Evolutionary conservation across 495 filamentous ascomycete species (phyloP).

Genomic region (Thozetella sp.): DNA sequence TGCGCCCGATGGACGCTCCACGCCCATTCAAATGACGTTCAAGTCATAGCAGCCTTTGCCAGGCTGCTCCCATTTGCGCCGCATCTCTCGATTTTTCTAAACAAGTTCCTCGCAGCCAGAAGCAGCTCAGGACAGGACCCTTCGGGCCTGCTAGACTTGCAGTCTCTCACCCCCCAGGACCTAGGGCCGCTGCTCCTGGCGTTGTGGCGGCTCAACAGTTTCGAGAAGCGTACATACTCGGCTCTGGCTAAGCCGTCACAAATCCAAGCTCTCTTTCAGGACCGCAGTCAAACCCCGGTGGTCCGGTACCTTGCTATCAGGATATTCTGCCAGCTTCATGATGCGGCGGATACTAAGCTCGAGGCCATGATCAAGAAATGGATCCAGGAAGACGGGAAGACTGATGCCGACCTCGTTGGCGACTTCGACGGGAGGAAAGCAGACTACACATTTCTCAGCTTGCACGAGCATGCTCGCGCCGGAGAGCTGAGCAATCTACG

Average conservation of each 20-base stretch:
- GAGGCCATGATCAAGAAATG: slow-evolving; percentile 69
- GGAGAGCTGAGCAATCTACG: slow-evolving; percentile 38
- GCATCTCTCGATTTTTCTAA: slow-evolving; percentile 59
- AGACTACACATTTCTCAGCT: slow-evolving; percentile 81
- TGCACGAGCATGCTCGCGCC: slow-evolving; percentile 72
- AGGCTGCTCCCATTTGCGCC: slow-evolving; percentile 79
- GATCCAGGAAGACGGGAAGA: slow-evolving; percentile 41
- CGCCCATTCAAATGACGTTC: slow-evolving; percentile 39
- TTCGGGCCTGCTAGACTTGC: slow-evolving; percentile 18
- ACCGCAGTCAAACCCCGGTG: slow-evolving; percentile 52
- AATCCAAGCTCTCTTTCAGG: slow-evolving; percentile 64
- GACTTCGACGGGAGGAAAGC: slow-evolving; percentile 75
- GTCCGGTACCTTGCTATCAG: slow-evolving; percentile 82
- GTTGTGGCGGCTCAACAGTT: slow-evolving; percentile 74
- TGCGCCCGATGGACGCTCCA: slow-evolving; percentile 72
- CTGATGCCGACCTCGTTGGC: slow-evolving; percentile 59
- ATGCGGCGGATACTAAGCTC: slow-evolving; percentile 77
- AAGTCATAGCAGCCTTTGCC: slow-evolving; percentile 72
- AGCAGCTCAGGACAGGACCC: neutral
- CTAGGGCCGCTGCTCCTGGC: slow-evolving; percentile 59
- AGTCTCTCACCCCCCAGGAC: slow-evolving; percentile 20
- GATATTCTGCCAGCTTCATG: slow-evolving; percentile 75
- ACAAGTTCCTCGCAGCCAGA: neutral
- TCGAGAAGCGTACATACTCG: slow-evolving; percentile 67
- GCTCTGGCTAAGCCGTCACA: slow-evolving; percentile 62